A percentile compares a stretch with the other conserved stretches of the same genome.
phyloP scores from a whole-genome alignment of 257 asterid genomes.

The Pogostemon cablin region DNA sequence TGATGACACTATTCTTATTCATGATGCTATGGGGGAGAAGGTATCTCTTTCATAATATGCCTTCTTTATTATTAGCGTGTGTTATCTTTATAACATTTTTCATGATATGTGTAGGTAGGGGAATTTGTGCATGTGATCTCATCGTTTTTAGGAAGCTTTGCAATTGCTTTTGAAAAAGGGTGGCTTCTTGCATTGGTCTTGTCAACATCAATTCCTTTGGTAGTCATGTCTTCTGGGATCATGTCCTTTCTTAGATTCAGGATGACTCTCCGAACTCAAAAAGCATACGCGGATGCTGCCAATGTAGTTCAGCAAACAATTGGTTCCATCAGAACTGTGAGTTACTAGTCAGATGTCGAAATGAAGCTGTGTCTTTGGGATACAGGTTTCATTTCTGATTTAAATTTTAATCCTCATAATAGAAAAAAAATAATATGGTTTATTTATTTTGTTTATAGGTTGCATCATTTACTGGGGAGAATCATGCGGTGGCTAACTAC shows the following conservation, averaged over 20 bases:
- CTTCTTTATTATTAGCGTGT: not conserved
- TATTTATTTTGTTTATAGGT: conserved; percentile 30
- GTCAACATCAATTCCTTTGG: conserved; percentile 39
- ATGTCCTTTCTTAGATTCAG: conserved; percentile 32
- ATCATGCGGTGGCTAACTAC: conserved; percentile 42
- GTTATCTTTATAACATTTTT: not conserved
- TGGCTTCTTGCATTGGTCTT: conserved; percentile 52
- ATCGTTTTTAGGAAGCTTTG: conserved; percentile 43
- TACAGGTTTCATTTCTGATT: not conserved
- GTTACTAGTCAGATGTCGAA: conserved; percentile 19
- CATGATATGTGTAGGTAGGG: conserved; percentile 39
- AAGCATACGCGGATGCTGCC: conserved; percentile 44
- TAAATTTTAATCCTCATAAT: not conserved
- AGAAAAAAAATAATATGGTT: not conserved
- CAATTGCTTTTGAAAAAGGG: conserved; percentile 45
- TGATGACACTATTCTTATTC: conserved; percentile 49
- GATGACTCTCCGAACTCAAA: conserved; percentile 34
- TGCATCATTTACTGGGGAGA: conserved; percentile 62
- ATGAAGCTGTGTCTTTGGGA: not conserved
- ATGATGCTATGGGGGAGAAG: conserved; percentile 61
- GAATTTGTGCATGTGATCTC: conserved; percentile 44
- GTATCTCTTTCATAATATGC: conserved; percentile 25
- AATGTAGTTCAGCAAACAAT: conserved; percentile 48
- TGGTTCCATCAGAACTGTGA: conserved; percentile 54
- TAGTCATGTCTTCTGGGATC: conserved; percentile 32